phyloP scores from a whole-genome alignment of 176 grass and related monocot species.

The Phragmites australis region DNA sequence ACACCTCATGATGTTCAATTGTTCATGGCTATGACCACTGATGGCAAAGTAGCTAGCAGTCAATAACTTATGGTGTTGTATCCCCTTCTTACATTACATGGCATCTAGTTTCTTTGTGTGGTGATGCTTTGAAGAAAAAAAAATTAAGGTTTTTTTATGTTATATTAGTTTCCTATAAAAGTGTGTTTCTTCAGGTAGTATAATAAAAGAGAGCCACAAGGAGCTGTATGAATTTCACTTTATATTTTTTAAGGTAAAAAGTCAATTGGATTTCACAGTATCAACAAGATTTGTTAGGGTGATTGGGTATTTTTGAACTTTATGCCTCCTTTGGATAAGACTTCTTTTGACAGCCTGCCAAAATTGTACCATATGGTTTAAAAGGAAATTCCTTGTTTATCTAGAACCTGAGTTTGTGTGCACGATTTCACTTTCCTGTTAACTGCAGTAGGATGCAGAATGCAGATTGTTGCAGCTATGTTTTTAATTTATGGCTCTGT shows the following conservation, averaged over 20 bases:
- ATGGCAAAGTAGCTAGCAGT: constrained; percentile 20
- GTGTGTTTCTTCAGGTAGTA: too few relatives aligned
- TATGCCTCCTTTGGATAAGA: neutral
- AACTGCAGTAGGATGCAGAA: too few relatives aligned
- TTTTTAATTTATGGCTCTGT: constrained; percentile 4
- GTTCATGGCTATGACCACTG: neutral
- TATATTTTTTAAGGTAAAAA: too few relatives aligned
- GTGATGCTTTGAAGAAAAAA: neutral
- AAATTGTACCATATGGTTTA: neutral
- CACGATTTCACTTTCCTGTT: too few relatives aligned
- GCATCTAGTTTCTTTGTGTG: neutral
- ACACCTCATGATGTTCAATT: neutral
- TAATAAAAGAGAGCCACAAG: too few relatives aligned
- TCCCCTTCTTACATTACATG: neutral
- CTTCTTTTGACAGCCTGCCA: neutral
- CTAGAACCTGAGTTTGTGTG: neutral
- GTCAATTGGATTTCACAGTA: neutral
- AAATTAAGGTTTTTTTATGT: too few relatives aligned
- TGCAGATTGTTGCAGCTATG: neutral
- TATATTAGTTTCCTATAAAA: too few relatives aligned
- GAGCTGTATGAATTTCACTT: too few relatives aligned
- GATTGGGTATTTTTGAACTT: neutral
- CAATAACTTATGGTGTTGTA: constrained; percentile 14
- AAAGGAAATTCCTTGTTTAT: neutral
- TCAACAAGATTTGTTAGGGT: neutral